A percentile compares a stretch with the other conserved stretches of the same genome.
Evolutionary conservation across 2,329 filamentous ascomycete genomes (phyloP).

Genomic region (Alternaria hordeiaustralica): DNA sequence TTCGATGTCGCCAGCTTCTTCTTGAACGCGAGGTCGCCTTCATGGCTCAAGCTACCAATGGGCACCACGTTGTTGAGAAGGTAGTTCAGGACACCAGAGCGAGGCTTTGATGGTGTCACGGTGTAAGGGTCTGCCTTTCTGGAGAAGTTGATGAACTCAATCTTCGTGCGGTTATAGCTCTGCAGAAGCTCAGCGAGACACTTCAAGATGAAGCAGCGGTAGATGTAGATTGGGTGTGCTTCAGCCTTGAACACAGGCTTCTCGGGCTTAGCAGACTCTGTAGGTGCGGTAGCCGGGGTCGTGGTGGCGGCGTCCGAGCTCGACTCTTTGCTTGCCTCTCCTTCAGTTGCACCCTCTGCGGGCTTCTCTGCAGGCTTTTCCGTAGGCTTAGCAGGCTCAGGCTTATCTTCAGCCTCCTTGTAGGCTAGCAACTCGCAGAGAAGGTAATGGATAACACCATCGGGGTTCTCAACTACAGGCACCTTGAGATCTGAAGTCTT

Average conservation of each 20-base stretch:
- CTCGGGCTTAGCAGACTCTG: conserved; percentile 53
- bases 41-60: conserved; percentile 69
- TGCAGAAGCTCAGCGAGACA: conserved; percentile 88
- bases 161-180: conserved; percentile 92
- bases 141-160: conserved; percentile 99
- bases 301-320: conserved; percentile 5
- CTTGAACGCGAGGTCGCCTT: conserved; percentile 77
- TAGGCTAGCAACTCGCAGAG: conserved; percentile 92
- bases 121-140: conserved; percentile 84
- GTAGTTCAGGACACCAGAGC: conserved; percentile 92
- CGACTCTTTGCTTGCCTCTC: conserved; percentile 12
- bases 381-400: conserved; percentile 54
- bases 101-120: conserved; percentile 89
- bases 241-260: conserved; percentile 87
- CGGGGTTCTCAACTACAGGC: conserved; percentile 87
- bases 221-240: conserved; percentile 94
- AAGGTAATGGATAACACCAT: conserved; percentile 94
- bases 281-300: conserved; percentile 9
- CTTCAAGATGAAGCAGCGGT: conserved; percentile 92
- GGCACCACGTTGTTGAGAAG: conserved; percentile 80
- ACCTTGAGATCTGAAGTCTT: conserved; percentile 77
- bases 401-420: conserved; percentile 88
- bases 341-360: conserved; percentile 52
- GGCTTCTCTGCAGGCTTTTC: conserved; percentile 44
- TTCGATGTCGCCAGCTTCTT: conserved; percentile 85